Evolutionary conservation across 164 flowering plant species (phyloP), one percentile per base, ranked within the genome.

Genomic region (Vitis amurensis): DNA sequence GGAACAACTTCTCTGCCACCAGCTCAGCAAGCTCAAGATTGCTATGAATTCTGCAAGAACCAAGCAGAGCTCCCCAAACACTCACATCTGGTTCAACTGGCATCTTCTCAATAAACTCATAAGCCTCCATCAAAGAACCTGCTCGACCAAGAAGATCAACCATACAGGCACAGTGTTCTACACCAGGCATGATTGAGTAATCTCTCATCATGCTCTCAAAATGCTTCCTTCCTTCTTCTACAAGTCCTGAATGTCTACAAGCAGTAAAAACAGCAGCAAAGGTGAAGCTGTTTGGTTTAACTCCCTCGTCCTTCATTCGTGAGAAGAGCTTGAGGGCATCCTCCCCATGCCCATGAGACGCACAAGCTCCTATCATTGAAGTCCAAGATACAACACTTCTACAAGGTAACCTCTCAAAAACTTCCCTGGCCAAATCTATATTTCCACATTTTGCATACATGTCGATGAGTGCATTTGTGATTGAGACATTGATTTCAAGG

Each of bases 341-440:
- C 31, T 27, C 9, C 11, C 66, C 72, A 13, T 68, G 61, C 44
- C 72, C 72, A 12, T 51, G 72, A 65, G 64, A 66, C 37, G 74
- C 78, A 57, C 59, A 52, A 44, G 71, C 74, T n/a, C 50, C 61
- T 55, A 75, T 75, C 83, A 77, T 77, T 8, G 83, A 64, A 61
- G 77, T 80, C 80, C 83, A 80, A 1, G 77, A 63, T n/a, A 64
- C 77, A 12, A 66, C 59, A 66, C 61, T 74, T 48, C 13, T 69
- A 15, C 31, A 10, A 19, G 76, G 70, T 68, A 78, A 64, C 6
- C 51, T 58, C 59, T 68, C 48, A 15, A 74, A 78, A 10, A 73
- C 11, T 16, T 15, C 8, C 11, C 27, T 55, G 14, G 72, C 77
- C 2, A 53, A 51, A 59, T 51, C 58, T 52, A 63, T 58, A 48